phyloP scores from a whole-genome alignment of 2,329 filamentous ascomycete species.

The Lasiodiplodia hormozganensis region DNA sequence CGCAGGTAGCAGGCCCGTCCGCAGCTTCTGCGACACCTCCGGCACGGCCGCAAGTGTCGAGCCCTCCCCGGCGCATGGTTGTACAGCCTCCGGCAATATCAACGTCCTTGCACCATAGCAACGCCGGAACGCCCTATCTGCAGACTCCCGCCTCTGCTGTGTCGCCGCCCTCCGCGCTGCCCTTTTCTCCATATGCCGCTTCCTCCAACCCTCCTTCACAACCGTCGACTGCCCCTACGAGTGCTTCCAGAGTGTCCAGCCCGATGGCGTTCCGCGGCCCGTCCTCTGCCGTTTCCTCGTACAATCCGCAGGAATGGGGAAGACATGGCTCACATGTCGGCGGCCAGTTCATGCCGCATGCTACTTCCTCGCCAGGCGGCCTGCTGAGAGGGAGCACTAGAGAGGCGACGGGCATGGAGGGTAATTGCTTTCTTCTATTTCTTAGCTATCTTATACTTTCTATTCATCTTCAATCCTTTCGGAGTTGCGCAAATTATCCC shows the following conservation, averaged over 20 bases:
- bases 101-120: constrained; percentile 44
- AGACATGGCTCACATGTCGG: constrained; percentile 34
- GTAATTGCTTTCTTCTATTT: constrained; percentile 39
- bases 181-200: constrained; percentile 45
- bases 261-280: constrained; percentile 46
- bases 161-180: constrained; percentile 42
- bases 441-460: neutral
- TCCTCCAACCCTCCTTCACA: constrained; percentile 33
- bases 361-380: constrained; percentile 38
- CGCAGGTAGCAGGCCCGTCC: constrained; percentile 21
- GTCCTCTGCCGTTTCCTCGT: constrained; percentile 41
- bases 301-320: constrained; percentile 60
- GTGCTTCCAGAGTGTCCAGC: constrained; percentile 40
- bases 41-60: constrained; percentile 26
- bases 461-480: neutral
- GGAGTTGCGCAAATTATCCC: neutral
- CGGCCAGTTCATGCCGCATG: constrained; percentile 35
- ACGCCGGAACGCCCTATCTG: constrained; percentile 39
- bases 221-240: constrained; percentile 42
- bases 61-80: constrained; percentile 43
- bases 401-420: constrained; percentile 53
- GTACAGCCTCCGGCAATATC: constrained; percentile 52
- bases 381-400: constrained; percentile 41
- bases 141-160: constrained; percentile 48
- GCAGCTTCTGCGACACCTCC: constrained; percentile 22